Evolutionary conservation across 441 rosid genomes (phyloP).

Genomic region (Euphorbia celastroides): DNA sequence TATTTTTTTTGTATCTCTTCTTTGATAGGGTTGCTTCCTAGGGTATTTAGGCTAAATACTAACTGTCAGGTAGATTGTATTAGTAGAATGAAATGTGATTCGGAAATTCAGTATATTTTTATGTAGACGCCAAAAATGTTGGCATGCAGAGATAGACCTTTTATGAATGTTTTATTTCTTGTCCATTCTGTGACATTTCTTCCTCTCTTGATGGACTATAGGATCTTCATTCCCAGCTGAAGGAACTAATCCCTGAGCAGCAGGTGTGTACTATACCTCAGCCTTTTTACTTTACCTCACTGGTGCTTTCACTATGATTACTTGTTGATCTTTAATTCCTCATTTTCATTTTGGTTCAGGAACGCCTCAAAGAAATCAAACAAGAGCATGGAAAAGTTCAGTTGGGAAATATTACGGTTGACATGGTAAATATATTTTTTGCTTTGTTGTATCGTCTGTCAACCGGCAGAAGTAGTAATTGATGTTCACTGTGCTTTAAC

Average conservation of each 20-base stretch:
- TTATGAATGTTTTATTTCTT: neutral
- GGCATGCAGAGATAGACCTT: neutral
- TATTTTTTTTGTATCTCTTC: neutral
- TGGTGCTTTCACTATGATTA: neutral
- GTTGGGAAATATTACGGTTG: slow-evolving; percentile 82
- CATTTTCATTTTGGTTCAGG: slow-evolving; percentile 37
- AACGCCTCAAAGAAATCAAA: slow-evolving; percentile 77
- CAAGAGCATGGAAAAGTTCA: slow-evolving; percentile 80
- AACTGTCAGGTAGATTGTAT: neutral
- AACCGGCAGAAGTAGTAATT: neutral
- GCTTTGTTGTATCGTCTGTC: neutral
- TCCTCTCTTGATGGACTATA: slow-evolving; percentile 21
- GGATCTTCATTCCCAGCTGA: slow-evolving; percentile 90
- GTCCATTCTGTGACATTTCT: neutral
- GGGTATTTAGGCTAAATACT: neutral
- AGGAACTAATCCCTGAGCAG: slow-evolving; percentile 89
- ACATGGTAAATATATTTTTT: slow-evolving; percentile 53
- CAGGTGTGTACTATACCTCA: slow-evolving; percentile 41
- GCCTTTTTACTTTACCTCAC: neutral
- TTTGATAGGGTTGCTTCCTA: neutral
- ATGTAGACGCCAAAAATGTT: neutral
- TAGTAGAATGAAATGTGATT: neutral
- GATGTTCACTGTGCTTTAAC: neutral
- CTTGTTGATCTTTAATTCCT: neutral
- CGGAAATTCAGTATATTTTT: neutral